Base-by-base conservation (phyloP, 177 flowering plant genomes). In the Vitis hybrid region DNA sequence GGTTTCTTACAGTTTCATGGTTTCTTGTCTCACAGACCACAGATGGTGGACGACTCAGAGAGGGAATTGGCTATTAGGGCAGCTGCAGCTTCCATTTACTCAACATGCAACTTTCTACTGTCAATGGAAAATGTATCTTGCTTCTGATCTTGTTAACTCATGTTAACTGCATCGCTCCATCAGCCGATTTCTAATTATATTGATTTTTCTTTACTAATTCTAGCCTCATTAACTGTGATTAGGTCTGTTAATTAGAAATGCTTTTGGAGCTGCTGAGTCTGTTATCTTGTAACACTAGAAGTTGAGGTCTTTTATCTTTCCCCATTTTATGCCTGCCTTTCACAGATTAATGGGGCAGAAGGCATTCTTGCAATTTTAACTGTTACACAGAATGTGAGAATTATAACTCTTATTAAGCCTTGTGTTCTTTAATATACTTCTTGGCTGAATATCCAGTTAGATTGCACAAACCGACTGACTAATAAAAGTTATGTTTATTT, bases 41-140 rank as follows among this genome's bases (percentile, higher is more conserved):
- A 59, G 70, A 80, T 69, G 65, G 71, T 57, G 21, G 83, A 81
- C 14, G 67, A 75, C 27, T 62, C 79, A 3, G 90, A 84, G 68
- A 83, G 70, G 63, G 91, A 84, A 71, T 71, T 84, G 62, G 97
- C 97, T 21, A 81, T 94, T 4, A 80, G 77, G 75, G 98, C 97
- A 32, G 92, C 97, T 50, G 98, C 98, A 17, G 97, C 98, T 80
- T 92, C 98, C 66, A 88, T 94, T 20, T 92, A 92, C 79, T 91
- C 98, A 18, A 91, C 97, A 9, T 92, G 91, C 87, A 87, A 84
- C 81, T 85, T 77, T 57, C 65, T 86, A 10, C 57, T 65, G 72
- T 67, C 91, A 64, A 74, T 74, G 75, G 89, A 85, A 80, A 82
- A 90, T 48, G 73, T 80, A 30, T 67, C 88, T 14, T 84, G 90